Evolutionary conservation across 345 rosid species (phyloP).

Genomic region (Lagerstroemia speciosa): DNA sequence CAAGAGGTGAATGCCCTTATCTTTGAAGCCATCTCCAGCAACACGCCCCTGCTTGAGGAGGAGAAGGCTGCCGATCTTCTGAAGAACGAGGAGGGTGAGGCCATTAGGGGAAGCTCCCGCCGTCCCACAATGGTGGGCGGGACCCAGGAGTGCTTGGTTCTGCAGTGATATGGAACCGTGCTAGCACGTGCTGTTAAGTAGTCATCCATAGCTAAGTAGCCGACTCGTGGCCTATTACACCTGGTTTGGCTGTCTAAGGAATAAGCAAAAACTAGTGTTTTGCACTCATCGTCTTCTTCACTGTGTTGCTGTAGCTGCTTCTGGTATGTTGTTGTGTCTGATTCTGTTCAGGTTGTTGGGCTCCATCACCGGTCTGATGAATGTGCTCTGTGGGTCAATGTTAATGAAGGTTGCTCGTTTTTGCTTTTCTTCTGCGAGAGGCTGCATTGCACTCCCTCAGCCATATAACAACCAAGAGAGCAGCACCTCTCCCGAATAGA

Average conservation of each 20-base stretch:
- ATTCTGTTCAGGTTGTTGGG: not conserved
- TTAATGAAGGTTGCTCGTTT: not conserved
- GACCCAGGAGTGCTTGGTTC: slow-evolving; percentile 63
- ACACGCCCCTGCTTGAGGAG: slow-evolving; percentile 20
- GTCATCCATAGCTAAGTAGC: not conserved
- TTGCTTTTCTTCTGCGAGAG: not conserved
- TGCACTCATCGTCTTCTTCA: not conserved
- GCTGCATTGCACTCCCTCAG: not conserved
- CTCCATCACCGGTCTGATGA: not conserved
- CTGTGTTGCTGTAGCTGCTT: not conserved
- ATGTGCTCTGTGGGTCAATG: not conserved
- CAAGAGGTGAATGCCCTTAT: slow-evolving; percentile 60
- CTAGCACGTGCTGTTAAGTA: not conserved
- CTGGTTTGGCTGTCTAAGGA: not conserved
- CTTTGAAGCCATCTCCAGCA: slow-evolving; percentile 41
- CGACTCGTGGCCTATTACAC: not conserved
- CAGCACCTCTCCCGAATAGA: not conserved
- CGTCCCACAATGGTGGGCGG: slow-evolving; percentile 33
- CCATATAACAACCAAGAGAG: not conserved
- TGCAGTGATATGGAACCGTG: slow-evolving; percentile 31
- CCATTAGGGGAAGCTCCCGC: slow-evolving; percentile 26
- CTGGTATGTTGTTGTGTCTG: not conserved
- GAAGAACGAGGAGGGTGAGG: slow-evolving; percentile 11
- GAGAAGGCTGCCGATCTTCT: slow-evolving; percentile 12
- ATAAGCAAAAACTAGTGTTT: slow-evolving; percentile 1